A percentile compares a stretch with the other conserved stretches of the same genome.
These are phyloP conservation scores for Parastagonospora avenae DNA, from an alignment of 2,329 filamentous ascomycete genomes.

Conservation along the genomic window DNA sequence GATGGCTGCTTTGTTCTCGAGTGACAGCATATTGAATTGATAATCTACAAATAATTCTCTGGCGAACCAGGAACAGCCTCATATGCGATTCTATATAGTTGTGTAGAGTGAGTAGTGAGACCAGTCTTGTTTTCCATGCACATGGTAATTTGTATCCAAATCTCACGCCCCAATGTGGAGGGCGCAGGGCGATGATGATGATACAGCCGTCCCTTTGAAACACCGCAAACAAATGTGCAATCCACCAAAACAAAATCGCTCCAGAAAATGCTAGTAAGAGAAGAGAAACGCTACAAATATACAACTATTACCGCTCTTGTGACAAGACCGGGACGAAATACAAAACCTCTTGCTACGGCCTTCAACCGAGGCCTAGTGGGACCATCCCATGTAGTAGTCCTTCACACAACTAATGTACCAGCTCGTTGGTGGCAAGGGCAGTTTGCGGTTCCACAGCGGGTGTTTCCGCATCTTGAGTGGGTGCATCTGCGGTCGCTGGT, in stretches of 20 bases:
- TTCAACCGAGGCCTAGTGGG: background rate
- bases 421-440: slow-evolving; percentile 25
- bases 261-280: slow-evolving; percentile 43
- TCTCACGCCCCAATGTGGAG: background rate
- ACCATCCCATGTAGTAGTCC: background rate
- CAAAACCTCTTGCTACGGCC: background rate
- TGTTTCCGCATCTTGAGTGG: slow-evolving; percentile 13
- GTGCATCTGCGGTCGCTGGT: slow-evolving; percentile 1
- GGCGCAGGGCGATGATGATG: background rate
- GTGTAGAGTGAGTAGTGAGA: background rate
- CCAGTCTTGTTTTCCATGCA: slow-evolving; percentile 4
- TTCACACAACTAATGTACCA: slow-evolving; percentile 22
- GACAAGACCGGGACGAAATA: background rate
- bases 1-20: too few relatives aligned
- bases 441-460: slow-evolving; percentile 30
- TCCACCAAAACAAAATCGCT: slow-evolving; percentile 35
- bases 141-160: slow-evolving; percentile 27
- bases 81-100: background rate
- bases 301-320: background rate
- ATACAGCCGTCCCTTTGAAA: slow-evolving; percentile 27
- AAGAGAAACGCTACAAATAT: slow-evolving; percentile 11
- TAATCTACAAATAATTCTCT: slow-evolving; percentile 18
- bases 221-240: slow-evolving; percentile 33
- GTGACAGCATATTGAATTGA: slow-evolving; percentile 19
- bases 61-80: background rate